These are phyloP conservation scores for Rutstroemia sp. DNA, from an alignment of 2,329 filamentous ascomycete genomes.

Conservation along the genomic window DNA sequence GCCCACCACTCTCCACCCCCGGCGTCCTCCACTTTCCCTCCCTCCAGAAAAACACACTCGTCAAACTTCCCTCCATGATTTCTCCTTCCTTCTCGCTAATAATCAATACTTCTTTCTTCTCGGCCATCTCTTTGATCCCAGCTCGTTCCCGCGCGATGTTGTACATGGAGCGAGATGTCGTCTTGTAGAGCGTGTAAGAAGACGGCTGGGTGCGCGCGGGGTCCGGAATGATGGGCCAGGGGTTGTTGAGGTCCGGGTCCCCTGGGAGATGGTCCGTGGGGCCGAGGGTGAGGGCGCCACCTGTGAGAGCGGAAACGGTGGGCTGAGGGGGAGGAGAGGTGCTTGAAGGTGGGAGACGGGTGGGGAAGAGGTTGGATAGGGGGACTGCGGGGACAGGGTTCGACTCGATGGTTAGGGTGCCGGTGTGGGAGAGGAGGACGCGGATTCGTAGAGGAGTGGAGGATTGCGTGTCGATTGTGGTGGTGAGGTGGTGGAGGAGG, in stretches of 20 bases:
- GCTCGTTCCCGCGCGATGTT: slow-evolving; percentile 58
- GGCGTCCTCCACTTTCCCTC: slow-evolving; percentile 74
- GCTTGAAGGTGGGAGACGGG: slow-evolving; percentile 41
- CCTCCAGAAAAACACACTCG: slow-evolving; percentile 75
- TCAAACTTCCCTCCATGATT: slow-evolving; percentile 80
- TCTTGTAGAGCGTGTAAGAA: slow-evolving; percentile 74
- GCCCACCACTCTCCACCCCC: slow-evolving; percentile 67
- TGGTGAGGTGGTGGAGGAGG: slow-evolving; percentile 35
- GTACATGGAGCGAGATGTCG: slow-evolving; percentile 67
- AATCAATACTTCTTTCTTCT: slow-evolving; percentile 66
- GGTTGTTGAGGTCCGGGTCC: slow-evolving; percentile 16
- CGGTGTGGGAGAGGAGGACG: slow-evolving; percentile 44
- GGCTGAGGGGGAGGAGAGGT: slow-evolving; percentile 10
- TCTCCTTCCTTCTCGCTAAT: slow-evolving; percentile 52
- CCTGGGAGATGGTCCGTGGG: slow-evolving; percentile 17
- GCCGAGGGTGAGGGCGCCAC: slow-evolving; percentile 22
- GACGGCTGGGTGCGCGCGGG: slow-evolving; percentile 42
- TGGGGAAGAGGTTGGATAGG: slow-evolving; percentile 50
- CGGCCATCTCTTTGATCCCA: slow-evolving; percentile 39
- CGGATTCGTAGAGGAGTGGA: slow-evolving; percentile 42
- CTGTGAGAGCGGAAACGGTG: slow-evolving; percentile 24
- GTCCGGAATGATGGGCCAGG: slow-evolving; percentile 4
- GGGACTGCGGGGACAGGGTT: slow-evolving; percentile 33
- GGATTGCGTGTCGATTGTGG: slow-evolving; percentile 23
- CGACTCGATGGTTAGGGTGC: slow-evolving; percentile 38